Percentiles rank a stretch among this genome's conserved stretches.
These are phyloP conservation scores for Aspergillus kassunensis DNA, from an alignment of 495 filamentous ascomycete genomes.

Conservation along the genomic window DNA sequence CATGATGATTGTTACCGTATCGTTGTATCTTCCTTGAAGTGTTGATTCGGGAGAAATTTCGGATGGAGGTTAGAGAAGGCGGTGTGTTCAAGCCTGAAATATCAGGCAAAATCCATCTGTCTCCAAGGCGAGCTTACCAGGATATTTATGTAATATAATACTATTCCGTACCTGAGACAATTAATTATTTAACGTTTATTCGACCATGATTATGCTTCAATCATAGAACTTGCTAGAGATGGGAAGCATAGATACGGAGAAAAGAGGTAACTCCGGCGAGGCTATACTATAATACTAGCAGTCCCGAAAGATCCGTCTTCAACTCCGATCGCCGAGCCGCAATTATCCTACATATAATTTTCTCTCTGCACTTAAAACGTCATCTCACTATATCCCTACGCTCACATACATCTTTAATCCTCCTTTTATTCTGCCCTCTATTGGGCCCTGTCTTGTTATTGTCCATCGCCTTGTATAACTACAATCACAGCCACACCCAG, in stretches of 20 bases:
- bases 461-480: too few species aligned
- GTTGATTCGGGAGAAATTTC: constrained; percentile 20
- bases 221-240: too few species aligned
- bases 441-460: too few species aligned
- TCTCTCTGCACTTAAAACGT: constrained; percentile 2
- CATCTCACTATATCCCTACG: constrained; percentile 1
- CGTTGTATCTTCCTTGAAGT: constrained; percentile 12
- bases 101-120: too few species aligned
- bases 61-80: constrained; percentile 6
- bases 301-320: constrained; percentile 4
- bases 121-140: too few species aligned
- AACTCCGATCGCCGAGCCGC: constrained; percentile 1
- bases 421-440: neutral
- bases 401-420: neutral
- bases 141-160: too few species aligned
- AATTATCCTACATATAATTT: neutral
- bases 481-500: neutral
- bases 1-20: constrained; percentile 29
- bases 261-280: neutral
- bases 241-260: neutral
- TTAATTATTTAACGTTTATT: too few species aligned
- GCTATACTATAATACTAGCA: neutral
- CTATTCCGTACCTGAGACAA: too few species aligned
- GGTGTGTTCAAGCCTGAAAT: constrained; percentile 4
- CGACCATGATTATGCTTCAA: too few species aligned